Percentiles rank a stretch among this genome's conserved stretches.
Conservation (phyloP, 345 rosid genomes). For the Hibiscus mutabilis region DNA sequence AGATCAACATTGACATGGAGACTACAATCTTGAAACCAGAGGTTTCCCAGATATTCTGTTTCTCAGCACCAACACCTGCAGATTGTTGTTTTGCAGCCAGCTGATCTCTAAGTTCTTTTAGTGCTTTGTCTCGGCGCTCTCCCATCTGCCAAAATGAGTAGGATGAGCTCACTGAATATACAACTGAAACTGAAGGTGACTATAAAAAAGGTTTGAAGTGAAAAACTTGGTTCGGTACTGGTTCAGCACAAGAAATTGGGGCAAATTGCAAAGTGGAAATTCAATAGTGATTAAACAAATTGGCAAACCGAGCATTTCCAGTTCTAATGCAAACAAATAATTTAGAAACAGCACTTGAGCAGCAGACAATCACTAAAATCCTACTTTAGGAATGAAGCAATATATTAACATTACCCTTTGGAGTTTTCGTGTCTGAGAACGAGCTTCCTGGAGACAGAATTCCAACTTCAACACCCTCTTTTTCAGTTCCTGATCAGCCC, state of each 20-base stretch:
- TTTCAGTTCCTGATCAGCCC: constrained; percentile 79
- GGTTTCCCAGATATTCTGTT: constrained; percentile 75
- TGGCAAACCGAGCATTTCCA: neutral
- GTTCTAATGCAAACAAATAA: neutral
- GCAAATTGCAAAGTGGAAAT: neutral
- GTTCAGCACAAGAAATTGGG: neutral
- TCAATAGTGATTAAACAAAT: neutral
- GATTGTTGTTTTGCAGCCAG: constrained; percentile 41
- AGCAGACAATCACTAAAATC: neutral
- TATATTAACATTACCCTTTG: constrained; percentile 46
- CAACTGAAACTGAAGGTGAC: neutral
- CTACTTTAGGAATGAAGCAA: neutral
- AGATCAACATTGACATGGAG: constrained; percentile 81
- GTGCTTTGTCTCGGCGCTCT: constrained; percentile 65
- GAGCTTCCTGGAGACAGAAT: constrained; percentile 87
- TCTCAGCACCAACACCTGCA: constrained; percentile 23
- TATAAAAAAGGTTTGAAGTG: too few relatives aligned
- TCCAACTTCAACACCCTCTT: constrained; percentile 86
- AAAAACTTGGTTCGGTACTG: neutral
- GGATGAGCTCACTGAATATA: neutral
- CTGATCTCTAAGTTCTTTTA: constrained; percentile 65
- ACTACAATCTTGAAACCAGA: constrained; percentile 73
- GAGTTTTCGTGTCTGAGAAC: constrained; percentile 72
- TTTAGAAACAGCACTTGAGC: neutral
- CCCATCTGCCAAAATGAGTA: constrained; percentile 50